These are phyloP conservation scores for Carex kokanica DNA, from an alignment of 176 grass and related monocot genomes.

Conservation along the genomic window DNA sequence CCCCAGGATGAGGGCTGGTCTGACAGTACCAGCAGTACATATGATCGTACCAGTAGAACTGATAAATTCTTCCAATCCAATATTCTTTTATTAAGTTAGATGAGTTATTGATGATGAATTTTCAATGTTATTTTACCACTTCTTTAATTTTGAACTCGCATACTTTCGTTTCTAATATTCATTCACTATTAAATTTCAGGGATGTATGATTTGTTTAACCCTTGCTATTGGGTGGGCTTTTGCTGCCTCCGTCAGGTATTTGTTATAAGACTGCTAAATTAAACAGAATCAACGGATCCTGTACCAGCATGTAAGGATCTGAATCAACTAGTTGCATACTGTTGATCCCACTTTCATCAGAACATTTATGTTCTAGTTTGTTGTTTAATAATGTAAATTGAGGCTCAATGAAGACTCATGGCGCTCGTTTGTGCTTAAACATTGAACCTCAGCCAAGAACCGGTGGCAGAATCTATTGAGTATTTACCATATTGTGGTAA, in stretches of 20 bases:
- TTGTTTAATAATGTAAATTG: neutral
- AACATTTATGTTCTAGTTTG: neutral
- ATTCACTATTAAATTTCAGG: conserved; percentile 41
- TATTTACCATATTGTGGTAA: conserved; percentile 18
- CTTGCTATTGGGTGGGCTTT: conserved; percentile 80
- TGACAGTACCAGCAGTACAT: neutral
- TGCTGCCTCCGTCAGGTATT: conserved; percentile 82
- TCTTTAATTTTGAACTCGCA: neutral
- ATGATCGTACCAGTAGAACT: neutral
- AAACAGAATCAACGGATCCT: neutral
- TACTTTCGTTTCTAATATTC: conserved; percentile 12
- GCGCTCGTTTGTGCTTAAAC: neutral
- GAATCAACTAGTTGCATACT: conserved; percentile 5
- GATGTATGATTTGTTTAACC: conserved; percentile 73
- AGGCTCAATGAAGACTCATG: neutral
- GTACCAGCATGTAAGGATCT: neutral
- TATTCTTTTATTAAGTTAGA: neutral
- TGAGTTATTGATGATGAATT: neutral
- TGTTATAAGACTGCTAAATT: conserved; percentile 7
- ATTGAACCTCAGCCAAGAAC: neutral
- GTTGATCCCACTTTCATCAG: neutral
- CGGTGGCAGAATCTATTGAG: neutral
- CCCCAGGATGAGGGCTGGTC: neutral
- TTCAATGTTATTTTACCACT: conserved; percentile 20
- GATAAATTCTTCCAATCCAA: neutral